Conservation (phyloP, 805 yeast genomes). For the Debaryomyces prosopidis region DNA sequence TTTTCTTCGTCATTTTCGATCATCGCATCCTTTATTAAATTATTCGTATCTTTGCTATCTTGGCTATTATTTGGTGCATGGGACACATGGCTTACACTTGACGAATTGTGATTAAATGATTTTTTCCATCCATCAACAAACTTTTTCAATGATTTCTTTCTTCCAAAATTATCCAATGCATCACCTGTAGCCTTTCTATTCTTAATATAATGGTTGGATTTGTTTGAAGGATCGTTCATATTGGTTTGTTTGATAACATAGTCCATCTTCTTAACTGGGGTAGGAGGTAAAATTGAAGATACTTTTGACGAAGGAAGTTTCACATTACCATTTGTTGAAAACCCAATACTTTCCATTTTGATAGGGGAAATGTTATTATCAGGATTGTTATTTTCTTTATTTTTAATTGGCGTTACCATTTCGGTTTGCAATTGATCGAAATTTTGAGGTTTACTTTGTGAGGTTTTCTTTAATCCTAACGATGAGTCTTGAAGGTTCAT, state of each 20-base stretch:
- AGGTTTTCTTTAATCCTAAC: constrained; percentile 33
- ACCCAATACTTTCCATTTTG: constrained; percentile 29
- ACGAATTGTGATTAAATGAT: constrained; percentile 17
- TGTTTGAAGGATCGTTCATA: neutral
- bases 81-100: neutral
- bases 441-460: constrained; percentile 6
- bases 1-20: constrained; percentile 11
- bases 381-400: neutral
- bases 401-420: neutral
- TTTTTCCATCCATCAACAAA: constrained; percentile 45
- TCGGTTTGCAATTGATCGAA: neutral
- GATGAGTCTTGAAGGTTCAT: constrained; percentile 43
- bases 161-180: constrained; percentile 17
- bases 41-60: constrained; percentile 15
- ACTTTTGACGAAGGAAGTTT: constrained; percentile 52
- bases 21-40: constrained; percentile 16
- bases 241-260: constrained; percentile 17
- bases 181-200: neutral
- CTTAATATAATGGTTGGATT: neutral
- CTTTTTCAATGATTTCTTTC: constrained; percentile 37
- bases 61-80: constrained; percentile 10
- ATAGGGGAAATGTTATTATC: neutral
- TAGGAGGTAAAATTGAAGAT: constrained; percentile 55
- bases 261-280: constrained; percentile 67
- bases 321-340: constrained; percentile 50